Evolutionary conservation across 305 asterid genomes (phyloP), one percentile per base, ranked within the genome.

Genomic region (Andrographis paniculata): DNA sequence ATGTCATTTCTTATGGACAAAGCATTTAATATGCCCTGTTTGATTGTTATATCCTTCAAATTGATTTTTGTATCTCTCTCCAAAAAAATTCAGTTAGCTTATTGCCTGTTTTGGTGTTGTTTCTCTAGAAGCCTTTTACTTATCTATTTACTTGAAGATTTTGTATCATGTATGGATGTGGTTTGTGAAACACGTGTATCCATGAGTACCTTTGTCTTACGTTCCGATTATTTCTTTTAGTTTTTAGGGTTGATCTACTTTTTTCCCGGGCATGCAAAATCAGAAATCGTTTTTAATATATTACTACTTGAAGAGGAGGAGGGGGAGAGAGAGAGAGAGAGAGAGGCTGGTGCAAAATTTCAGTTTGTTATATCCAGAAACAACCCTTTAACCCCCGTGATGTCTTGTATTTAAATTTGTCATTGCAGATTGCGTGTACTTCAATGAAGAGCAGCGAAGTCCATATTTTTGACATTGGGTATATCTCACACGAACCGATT

Each of bases 381-480:
- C n/a, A n/a, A n/a, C n/a, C n/a, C n/a, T 14, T 1, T 47, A 23
- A 9, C 39, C n/a, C 19, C 45, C 40, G 43, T 50, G 46, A 59
- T 54, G 52, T 7, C 38, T 33, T 57, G 13, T 53, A 20, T 35
- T 52, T 56, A 5, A 27, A 58, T 60, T 42, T 31, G 24, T 42
- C 55, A 33, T 47, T 30, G 31, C 78, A 88, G 97, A 73, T 88
- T 67, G 97, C 91, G 15, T 85, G 94, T 58, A 70, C 87, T 35
- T 85, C 97, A 59, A 69, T 60, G 60, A 76, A 59, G 66, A 78
- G 91, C 59, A 70, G 77, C 38, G 80, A 74, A 48, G 63, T 89
- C 56, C 62, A 55, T 58, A 74, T 89, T 42, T 89, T 57, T 48
- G 97, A 89, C 70, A 73, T 89, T 59, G 97, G 97, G 38, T 85